Evolutionary conservation across 2,329 filamentous ascomycete genomes (phyloP), one percentile per base, ranked within the genome.

Genomic region (Hypoxylon rubiginosum): DNA sequence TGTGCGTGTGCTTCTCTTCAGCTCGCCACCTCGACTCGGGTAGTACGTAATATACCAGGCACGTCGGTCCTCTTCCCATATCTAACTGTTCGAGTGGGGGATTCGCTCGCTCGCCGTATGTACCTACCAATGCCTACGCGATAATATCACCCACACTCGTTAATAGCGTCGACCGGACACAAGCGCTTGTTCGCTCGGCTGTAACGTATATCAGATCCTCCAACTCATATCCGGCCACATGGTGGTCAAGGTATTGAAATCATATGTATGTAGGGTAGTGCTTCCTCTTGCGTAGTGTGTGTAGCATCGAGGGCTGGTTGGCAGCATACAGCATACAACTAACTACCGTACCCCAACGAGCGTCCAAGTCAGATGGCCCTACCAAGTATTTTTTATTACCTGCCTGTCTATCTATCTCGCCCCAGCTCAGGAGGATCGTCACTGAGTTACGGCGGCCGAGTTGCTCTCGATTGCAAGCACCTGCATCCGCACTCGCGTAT

Each of bases 201-300:
- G 36, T 39, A 43, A 55, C 45, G 15, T 58, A 58, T 65, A 68
- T 68, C 58, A 54, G 36, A 64, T 64, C 50, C 53, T 48, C 32
- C 36, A 32, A 48, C 11, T 36, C 48, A 49, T 61, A 62, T 58
- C 54, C 43, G 30, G 49, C 66, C 66, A 68, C 63, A 66, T 68
- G 66, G 59, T 60, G 13, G 26, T 68, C 59, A 66, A 48, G 66
- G 66, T 62, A 55, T 54, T 41, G 46, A 43, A 6, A 56, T 62
- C 45, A 13, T 19, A 53, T 59, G 49, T 51, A 48, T 3, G 39
- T 48, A 64, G 48, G 52, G 48, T 67, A 51, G 45, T 28, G 50
- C 32, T 26, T 36, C 13, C n/a, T 43, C n/a, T 17, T 41, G n/a
- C n/a, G 39, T 54, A 58, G 55, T 39, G 50, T 62, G 62, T 57